Evolutionary conservation across 495 filamentous ascomycete genomes (phyloP).

Genomic region (Lepraria neglecta): DNA sequence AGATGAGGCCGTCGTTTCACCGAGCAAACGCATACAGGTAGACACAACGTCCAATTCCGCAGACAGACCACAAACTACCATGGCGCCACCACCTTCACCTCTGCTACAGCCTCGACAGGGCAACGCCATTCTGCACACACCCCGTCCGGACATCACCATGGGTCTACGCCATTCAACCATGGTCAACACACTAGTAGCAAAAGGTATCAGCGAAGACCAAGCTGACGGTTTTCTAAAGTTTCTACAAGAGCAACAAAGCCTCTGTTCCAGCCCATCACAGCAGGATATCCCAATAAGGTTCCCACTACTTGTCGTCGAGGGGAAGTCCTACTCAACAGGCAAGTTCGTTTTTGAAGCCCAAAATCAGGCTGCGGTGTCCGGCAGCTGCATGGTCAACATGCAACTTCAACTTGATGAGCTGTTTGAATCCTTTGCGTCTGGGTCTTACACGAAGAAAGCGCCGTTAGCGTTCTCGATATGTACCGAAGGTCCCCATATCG

Average conservation of each 20-base stretch:
- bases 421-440: slow-evolving; percentile 10
- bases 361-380: slow-evolving; percentile 31
- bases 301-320: slow-evolving; percentile 24
- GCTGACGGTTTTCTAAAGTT: slow-evolving; percentile 1
- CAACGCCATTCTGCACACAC: background rate
- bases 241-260: slow-evolving; percentile 5
- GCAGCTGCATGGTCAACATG: slow-evolving; percentile 29
- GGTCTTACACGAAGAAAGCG: slow-evolving; percentile 11
- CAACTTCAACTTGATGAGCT: slow-evolving; percentile 27
- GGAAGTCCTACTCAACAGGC: slow-evolving; percentile 26
- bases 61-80: background rate
- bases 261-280: slow-evolving; percentile 10
- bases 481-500: slow-evolving; percentile 28
- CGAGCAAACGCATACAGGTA: slow-evolving; percentile 14
- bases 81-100: background rate
- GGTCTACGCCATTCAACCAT: background rate
- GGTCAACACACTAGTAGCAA: background rate
- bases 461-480: slow-evolving; percentile 30
- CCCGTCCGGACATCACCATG: background rate
- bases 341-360: slow-evolving; percentile 27
- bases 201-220: background rate
- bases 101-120: background rate
- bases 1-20: background rate
- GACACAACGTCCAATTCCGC: background rate
- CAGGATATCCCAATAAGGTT: slow-evolving; percentile 7